Evolutionary conservation across 805 yeast species (phyloP), one percentile per base, ranked within the genome.

Genomic region (Danielia oregonensis): DNA sequence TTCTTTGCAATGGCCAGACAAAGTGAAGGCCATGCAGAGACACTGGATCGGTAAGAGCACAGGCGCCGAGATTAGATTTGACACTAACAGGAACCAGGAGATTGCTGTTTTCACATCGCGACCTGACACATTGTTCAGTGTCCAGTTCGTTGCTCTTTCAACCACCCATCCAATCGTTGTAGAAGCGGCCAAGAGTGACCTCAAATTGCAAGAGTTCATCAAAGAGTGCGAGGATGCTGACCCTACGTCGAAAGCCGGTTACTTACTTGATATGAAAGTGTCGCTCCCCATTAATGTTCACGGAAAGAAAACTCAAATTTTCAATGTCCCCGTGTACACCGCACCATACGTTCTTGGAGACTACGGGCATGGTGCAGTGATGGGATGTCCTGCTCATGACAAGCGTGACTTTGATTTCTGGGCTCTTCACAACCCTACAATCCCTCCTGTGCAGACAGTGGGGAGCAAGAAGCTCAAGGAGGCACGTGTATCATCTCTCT

Each of bases 301-400:
- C 15, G 59, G 62, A 12, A 32, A 48, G 3, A 24, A 19, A 4
- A 13, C 11, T 1, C 29, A 35, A 5, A 21, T 19, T 0, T 61
- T 29, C 36, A 52, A 57, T 3, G 39, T 91, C 4, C 97, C 97
- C 0, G 78, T 91, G 0, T 93, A 75, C 63, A 89, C 74, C 2
- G 96, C 97, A 0, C 95, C 96, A 0, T 93, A 89, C 57, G 97
- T 91, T 0, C 55, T 91, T 23, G 79, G 84, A 4, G 63, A 74
- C 3, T 91, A 91, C 53, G 97, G 97, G 1, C 78, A 78, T 37
- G 96, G 96, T 25, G 95, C 96, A 1, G 97, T 91, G 0, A 91
- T 93, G 97, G 98, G 98, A 1, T 86, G 94, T 49, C 98, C 98
- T 2, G 96, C 84, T 0, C 97, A 89, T 57, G 97, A 93, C 57